Conservation (phyloP, 768 basidiomycete genomes). For the Russula sp. region DNA sequence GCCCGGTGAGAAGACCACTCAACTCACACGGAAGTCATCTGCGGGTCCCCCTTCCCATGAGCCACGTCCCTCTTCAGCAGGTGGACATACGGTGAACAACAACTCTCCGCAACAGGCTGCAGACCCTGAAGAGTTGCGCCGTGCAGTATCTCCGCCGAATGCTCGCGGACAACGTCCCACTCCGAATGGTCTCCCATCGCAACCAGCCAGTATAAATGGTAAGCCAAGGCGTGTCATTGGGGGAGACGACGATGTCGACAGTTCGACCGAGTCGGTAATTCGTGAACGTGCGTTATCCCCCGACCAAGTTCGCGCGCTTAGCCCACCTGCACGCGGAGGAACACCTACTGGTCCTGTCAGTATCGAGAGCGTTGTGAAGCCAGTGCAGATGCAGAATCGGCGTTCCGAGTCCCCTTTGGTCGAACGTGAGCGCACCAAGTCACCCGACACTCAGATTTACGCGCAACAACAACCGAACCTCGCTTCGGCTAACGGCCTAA, state of each 20-base stretch:
- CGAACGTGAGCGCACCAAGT: slow-evolving; percentile 46
- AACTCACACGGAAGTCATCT: slow-evolving; percentile 49
- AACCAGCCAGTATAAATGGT: slow-evolving; percentile 36
- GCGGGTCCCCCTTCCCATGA: slow-evolving; percentile 30
- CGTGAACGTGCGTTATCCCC: slow-evolving; percentile 56
- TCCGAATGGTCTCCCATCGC: slow-evolving; percentile 46
- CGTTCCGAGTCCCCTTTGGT: slow-evolving; percentile 59
- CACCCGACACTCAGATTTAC: slow-evolving; percentile 64
- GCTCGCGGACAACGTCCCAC: slow-evolving; percentile 40
- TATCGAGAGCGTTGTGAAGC: slow-evolving; percentile 55
- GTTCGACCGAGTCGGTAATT: slow-evolving; percentile 43
- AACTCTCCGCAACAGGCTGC: slow-evolving; percentile 51
- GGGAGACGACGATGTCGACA: slow-evolving; percentile 58
- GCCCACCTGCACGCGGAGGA: slow-evolving; percentile 52
- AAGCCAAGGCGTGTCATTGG: slow-evolving; percentile 49
- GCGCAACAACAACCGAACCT: slow-evolving; percentile 37
- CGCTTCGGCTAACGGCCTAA: slow-evolving; percentile 50
- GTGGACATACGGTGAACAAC: slow-evolving; percentile 48
- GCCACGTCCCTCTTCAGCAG: slow-evolving; percentile 23
- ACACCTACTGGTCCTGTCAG: slow-evolving; percentile 45
- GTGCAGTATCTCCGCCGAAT: slow-evolving; percentile 63
- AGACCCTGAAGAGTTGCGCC: slow-evolving; percentile 58
- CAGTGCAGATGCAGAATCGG: slow-evolving; percentile 52
- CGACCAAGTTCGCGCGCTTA: slow-evolving; percentile 54
- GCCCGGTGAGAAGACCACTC: slow-evolving; percentile 34